Base-by-base conservation (phyloP, 495 filamentous ascomycete species). In the Rhypophila decipiens region DNA sequence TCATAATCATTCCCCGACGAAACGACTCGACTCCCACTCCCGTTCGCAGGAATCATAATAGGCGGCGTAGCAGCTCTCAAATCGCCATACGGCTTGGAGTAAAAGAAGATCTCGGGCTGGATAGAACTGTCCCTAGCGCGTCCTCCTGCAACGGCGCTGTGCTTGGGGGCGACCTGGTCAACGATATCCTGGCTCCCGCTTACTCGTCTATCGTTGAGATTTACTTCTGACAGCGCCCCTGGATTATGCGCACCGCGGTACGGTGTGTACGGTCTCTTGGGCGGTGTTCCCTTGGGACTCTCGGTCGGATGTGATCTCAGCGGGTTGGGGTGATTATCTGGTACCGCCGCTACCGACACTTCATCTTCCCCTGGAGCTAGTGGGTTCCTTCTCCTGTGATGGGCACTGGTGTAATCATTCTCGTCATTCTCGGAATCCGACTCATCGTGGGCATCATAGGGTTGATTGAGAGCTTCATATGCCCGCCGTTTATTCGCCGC, bases 1-100 rank as follows among this genome's bases (percentile, higher is more conserved):
- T 80, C 76, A 50, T 79, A 84, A 57, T 84, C 84, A 61, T 68
- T 83, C 55, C 67, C 80, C 60, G 68, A 70, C 58, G 73, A 75
- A 24, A 70, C 70, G 65, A 72, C 73, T 24, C 72, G 12, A 8
- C 17, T 43, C 1, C 29, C 47, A 17, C 45, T 33, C 11, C 33
- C 46, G 51, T 53, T 50, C 24, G 33, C 49, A n/a, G 59, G 56
- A 19, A 72, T 44, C 48, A 74, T 65, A 15, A 79, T 53, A 1
- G 75, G 74, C 46, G 73, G 72, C 22, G 71, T 76, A 0, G 55
- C 69, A 0, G 71, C 56, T 52, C 61, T 68, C 20, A 76, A 53
- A 42, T 72, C 67, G 15, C 73, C 74, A 44, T 78, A 78, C 40
- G 67, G 69, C 52, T 76, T 77, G 0, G 70, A 53, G 49, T 68